Percentiles rank a stretch among this genome's conserved stretches.
These are phyloP conservation scores for Plasmopara halstedii DNA, from an alignment of 352 stramenopile genomes.

Conservation along the genomic window DNA sequence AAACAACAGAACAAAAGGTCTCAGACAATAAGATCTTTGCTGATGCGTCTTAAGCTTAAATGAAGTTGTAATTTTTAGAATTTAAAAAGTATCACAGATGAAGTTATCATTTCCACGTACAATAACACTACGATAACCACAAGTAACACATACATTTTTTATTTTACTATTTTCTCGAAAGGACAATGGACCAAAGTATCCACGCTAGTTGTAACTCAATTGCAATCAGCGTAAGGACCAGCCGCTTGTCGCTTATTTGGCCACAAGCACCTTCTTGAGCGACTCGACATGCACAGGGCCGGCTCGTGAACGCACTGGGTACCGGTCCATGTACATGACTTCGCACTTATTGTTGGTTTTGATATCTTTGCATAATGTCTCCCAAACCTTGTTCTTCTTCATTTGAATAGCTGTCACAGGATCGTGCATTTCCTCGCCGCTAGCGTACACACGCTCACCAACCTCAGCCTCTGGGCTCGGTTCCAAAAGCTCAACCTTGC, in stretches of 20 bases:
- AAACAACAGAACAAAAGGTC: too few species aligned
- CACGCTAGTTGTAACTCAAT: too few species aligned
- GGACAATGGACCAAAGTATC: too few species aligned
- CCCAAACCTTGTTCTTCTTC: constrained; percentile 85
- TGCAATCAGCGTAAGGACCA: background rate
- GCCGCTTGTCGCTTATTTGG: constrained; percentile 18
- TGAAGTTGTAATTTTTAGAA: too few species aligned
- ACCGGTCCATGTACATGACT: constrained; percentile 62
- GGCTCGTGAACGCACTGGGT: constrained; percentile 40
- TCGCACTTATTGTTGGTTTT: constrained; percentile 74
- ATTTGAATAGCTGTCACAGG: constrained; percentile 73
- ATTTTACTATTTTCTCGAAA: too few species aligned
- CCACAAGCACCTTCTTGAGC: constrained; percentile 41
- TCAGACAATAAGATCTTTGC: too few species aligned
- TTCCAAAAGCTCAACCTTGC: constrained; percentile 62
- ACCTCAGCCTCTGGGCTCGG: constrained; percentile 52
- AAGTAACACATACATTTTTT: too few species aligned
- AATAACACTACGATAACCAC: too few species aligned
- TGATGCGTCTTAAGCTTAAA: too few species aligned
- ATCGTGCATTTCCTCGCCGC: constrained; percentile 57
- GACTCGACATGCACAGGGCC: constrained; percentile 55
- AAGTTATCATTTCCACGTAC: too few species aligned
- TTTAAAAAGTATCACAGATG: too few species aligned
- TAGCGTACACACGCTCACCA: constrained; percentile 65
- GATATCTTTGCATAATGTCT: constrained; percentile 62